Evolutionary conservation across 2,329 filamentous ascomycete species (phyloP), one percentile per base, ranked within the genome.

Genomic region (Westerdykella ornata): DNA sequence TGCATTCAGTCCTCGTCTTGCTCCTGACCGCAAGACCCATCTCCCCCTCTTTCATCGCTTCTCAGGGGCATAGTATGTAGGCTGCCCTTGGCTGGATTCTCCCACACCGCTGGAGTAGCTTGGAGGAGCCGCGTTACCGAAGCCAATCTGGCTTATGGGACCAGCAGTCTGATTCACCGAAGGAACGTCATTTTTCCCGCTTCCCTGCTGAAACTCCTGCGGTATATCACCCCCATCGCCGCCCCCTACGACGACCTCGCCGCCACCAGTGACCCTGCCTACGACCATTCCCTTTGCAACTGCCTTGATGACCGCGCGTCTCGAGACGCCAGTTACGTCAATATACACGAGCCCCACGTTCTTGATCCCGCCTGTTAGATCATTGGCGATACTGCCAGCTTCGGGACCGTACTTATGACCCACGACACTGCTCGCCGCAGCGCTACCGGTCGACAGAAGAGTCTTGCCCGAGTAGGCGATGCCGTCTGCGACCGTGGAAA

Each of bases 331-430:
- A 0, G 89, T 84, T 1, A 94, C 90, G 56, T 98, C 92, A 46
- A 98, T 95, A 62, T 98, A 98, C 22, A 98, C 92, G 19, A 98
- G 74, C 5, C 89, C 92, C 6, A 97, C 92, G 52, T 97, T 98
- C 74, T 92, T 95, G 57, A 96, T 82, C 17, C 89, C 90, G 4
- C 87, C 83, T 1, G 88, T 85, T 15, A 98, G 67, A 39, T 85
- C 75, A 32, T 75, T 75, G 2, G 88, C 83, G 13, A 97, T 73
- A 28, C 82, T 75, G 13, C 88, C 87, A 0, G 92, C 92, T 66
- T 98, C 88, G 1, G 77, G 61, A 4, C 92, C 92, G 72, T 89
- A 98, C 48, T 81, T 82, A 67, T 97, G 92, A n/a, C 82, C 78
- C 3, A 97, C 87, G 38, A 96, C 82, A 1, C 83, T 86, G 28